Conservation (phyloP, 345 rosid genomes). For the Cardiospermum halicacabum region DNA sequence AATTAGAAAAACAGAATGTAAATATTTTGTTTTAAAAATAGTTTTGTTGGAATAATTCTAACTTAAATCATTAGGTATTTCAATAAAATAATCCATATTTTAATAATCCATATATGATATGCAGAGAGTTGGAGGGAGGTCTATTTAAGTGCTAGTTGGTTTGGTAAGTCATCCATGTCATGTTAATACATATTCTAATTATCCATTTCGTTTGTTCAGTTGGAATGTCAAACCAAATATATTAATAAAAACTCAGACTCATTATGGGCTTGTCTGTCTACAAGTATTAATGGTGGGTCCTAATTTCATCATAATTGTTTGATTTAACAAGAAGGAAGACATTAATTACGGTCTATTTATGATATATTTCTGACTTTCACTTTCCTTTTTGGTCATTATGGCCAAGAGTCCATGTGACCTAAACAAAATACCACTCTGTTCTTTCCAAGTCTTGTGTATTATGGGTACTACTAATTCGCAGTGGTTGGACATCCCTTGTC, state of each 20-base stretch:
- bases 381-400: not conserved
- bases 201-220: not conserved
- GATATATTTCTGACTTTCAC: not conserved
- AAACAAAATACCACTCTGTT: constrained; percentile 6
- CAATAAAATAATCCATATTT: too few species aligned
- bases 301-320: constrained; percentile 2
- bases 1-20: too few species aligned
- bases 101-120: not conserved
- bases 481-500: too few species aligned
- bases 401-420: constrained; percentile 33
- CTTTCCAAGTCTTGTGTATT: too few species aligned
- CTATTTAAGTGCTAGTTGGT: not conserved
- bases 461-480: too few species aligned
- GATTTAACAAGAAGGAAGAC: not conserved
- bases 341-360: not conserved
- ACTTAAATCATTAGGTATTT: too few species aligned
- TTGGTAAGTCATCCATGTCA: constrained; percentile 4
- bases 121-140: not conserved
- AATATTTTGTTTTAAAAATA: too few species aligned
- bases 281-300: constrained; percentile 3
- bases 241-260: not conserved
- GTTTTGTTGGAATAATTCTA: too few species aligned
- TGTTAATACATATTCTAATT: not conserved
- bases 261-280: not conserved
- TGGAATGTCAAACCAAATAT: not conserved